Base-by-base conservation (phyloP, 257 asterid species). In the Thymus mandschuricus region DNA sequence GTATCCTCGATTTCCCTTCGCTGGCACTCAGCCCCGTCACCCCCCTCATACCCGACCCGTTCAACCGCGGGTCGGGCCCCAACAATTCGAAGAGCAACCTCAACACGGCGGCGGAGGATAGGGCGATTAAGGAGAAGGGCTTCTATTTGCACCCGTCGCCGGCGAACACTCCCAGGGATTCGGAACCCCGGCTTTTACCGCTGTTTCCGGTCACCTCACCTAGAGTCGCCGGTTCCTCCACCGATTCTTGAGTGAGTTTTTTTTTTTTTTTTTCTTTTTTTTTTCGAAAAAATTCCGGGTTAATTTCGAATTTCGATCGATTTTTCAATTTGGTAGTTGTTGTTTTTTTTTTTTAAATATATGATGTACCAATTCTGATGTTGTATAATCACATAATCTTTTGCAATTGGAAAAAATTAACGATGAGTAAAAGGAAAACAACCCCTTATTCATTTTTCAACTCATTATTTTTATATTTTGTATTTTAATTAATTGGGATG, bases 1-100 rank as follows among this genome's bases (percentile, higher is more conserved):
- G 97, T 75, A 80, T 91, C 12, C 97, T 93, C 4, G 98, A 89
- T 79, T 91, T 93, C 33, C 96, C 97, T 6, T 89, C 97, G 3
- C 68, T 91, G 51, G 91, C 56, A 2, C 92, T 93, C 72, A 91
- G 98, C 84, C 97, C 98, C n/a, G 96, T 90, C 6, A 93, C 97
- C 10, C 98, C 97, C 0, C 92, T 91, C 29, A 85, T 87, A 69
- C 96, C 82, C 73, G 97, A 93, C 91, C 97, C 93, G 77, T 89
- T 91, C 21, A 82, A 82, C 72, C 81, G 96, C 38, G 68, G 69
- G 13, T 81, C 77, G 0, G 74, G 68, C 34, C 75, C 75, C 27
- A 74, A 54, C 44, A 67, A 56, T 49, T 75, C 66, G 45, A 61
- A 56, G 10, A 74, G 69, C 33, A 82, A 60, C 64, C 41, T 89